Percentiles rank a stretch among this genome's conserved stretches.
Conservation (phyloP, 1,284 basidiomycete species). For the Dichomitus squalens region DNA sequence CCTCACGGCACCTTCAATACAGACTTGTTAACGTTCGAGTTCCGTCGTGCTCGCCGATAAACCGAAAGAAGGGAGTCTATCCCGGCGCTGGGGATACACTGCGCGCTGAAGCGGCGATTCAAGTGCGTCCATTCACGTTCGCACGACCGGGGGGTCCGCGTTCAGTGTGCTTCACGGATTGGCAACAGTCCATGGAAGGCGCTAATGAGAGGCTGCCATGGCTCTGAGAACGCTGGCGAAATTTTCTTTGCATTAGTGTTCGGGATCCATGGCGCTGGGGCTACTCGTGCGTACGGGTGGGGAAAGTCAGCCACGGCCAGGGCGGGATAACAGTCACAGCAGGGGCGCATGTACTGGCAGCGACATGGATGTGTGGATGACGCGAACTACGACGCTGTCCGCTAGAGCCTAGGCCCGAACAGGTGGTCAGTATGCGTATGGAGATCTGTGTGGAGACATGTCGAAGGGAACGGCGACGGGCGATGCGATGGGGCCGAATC, state of each 20-base stretch:
- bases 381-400: no score
- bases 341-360: background rate
- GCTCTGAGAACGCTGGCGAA: background rate
- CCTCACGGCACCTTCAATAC: background rate
- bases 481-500: background rate
- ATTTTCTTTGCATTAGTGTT: conserved; percentile 6
- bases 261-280: background rate
- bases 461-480: background rate
- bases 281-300: background rate
- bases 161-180: background rate
- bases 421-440: background rate
- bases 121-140: background rate
- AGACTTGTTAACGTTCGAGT: background rate
- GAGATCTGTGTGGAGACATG: background rate
- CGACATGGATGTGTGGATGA: background rate
- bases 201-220: background rate
- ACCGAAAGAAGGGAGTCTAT: background rate
- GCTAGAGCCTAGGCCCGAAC: background rate
- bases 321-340: background rate
- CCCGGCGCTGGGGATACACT: background rate
- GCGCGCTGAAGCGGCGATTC: background rate
- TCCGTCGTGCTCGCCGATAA: background rate
- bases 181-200: background rate
- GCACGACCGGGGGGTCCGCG: background rate
- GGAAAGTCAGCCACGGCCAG: background rate